Conservation (phyloP, 352 stramenopile species). For the Phytophthora palmivora region DNA sequence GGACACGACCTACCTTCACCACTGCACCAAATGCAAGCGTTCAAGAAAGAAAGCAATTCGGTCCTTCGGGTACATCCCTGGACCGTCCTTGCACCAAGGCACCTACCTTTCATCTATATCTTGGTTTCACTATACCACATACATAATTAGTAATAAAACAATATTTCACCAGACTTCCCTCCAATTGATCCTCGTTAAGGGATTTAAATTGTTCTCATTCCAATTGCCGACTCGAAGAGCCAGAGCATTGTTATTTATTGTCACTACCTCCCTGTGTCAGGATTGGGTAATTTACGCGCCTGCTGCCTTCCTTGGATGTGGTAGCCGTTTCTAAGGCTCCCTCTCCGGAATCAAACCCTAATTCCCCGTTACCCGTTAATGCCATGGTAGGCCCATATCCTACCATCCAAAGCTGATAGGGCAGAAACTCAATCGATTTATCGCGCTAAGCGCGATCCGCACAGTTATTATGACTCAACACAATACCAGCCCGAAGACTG, state of each 20-base stretch:
- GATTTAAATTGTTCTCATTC: constrained; percentile 94
- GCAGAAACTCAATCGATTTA: constrained; percentile 92
- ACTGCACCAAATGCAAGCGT: too few relatives aligned
- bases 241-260: constrained; percentile 58
- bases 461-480: constrained; percentile 34
- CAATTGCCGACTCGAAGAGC: constrained; percentile 68
- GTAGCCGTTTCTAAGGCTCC: constrained; percentile 84
- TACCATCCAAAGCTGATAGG: constrained; percentile 93
- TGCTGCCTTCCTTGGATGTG: constrained; percentile 93
- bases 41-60: too few relatives aligned
- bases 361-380: constrained; percentile 93
- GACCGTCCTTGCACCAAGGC: too few relatives aligned
- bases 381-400: constrained; percentile 91
- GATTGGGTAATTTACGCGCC: constrained; percentile 93
- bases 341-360: constrained; percentile 86
- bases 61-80: too few relatives aligned
- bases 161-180: constrained; percentile 31
- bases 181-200: constrained; percentile 58
- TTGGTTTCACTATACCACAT: too few relatives aligned
- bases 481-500: constrained; percentile 31
- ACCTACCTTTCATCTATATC: too few relatives aligned
- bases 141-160: too few relatives aligned
- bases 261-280: constrained; percentile 93
- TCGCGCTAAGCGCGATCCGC: too few relatives aligned
- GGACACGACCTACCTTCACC: too few relatives aligned